Percentiles rank a stretch among this genome's conserved stretches.
phyloP scores from a whole-genome alignment of 2,329 filamentous ascomycete genomes.

The Hymenoscyphus fraxineus region DNA sequence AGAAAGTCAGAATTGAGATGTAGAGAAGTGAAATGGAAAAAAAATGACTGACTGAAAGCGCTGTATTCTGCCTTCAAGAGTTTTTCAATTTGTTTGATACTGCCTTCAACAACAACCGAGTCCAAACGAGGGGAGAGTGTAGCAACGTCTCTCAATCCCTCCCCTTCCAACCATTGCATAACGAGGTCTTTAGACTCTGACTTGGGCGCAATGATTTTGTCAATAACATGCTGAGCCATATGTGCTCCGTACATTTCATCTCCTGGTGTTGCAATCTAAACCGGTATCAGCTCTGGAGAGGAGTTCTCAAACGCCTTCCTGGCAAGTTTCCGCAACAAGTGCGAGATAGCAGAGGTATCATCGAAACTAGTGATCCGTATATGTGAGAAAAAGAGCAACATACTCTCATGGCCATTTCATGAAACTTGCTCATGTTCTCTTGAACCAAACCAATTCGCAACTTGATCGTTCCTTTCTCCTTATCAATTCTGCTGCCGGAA shows the following conservation, averaged over 20 bases:
- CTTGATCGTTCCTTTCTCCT: slow-evolving; percentile 25
- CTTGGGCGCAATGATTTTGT: slow-evolving; percentile 50
- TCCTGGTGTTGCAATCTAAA: slow-evolving; percentile 39
- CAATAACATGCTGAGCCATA: slow-evolving; percentile 47
- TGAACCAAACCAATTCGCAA: slow-evolving; percentile 30
- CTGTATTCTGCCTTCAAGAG: slow-evolving; percentile 51
- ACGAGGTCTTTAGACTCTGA: slow-evolving; percentile 51
- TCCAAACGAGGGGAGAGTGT: slow-evolving; percentile 51
- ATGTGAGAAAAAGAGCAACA: background rate
- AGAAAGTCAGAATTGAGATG: slow-evolving; percentile 10
- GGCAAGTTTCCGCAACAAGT: too few species aligned
- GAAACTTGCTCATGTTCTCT: slow-evolving; percentile 32
- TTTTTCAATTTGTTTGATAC: slow-evolving; percentile 48
- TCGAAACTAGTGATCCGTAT: background rate
- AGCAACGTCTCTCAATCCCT: slow-evolving; percentile 41
- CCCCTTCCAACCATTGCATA: slow-evolving; percentile 54
- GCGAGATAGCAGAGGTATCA: background rate
- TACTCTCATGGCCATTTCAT: slow-evolving; percentile 32
- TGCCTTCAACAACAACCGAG: slow-evolving; percentile 45
- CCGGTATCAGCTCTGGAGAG: slow-evolving; percentile 5
- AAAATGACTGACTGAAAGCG: slow-evolving; percentile 44
- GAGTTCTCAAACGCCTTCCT: background rate
- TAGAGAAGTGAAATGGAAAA: slow-evolving; percentile 43
- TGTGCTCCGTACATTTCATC: slow-evolving; percentile 53
- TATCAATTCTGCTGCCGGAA: slow-evolving; percentile 23